These are phyloP conservation scores for Naganishia vaughanmartiniae DNA, from an alignment of 768 basidiomycete species.

Conservation along the genomic window DNA sequence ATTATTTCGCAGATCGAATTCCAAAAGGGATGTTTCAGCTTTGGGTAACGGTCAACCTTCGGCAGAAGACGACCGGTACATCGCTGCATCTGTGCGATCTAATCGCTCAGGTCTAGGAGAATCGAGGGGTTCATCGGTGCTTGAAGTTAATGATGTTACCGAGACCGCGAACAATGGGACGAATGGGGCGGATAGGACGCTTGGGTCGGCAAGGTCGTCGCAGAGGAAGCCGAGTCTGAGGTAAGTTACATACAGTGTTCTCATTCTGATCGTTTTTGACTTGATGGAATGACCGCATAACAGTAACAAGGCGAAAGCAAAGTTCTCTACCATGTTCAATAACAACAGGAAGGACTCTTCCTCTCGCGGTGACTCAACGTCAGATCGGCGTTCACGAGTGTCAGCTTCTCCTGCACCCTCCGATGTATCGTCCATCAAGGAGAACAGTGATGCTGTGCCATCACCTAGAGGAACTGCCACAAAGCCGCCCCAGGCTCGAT, in stretches of 20 bases:
- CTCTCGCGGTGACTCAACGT: neutral
- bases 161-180: constrained; percentile 1
- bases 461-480: neutral
- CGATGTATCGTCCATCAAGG: constrained; percentile 1
- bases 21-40: neutral
- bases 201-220: neutral
- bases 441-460: neutral
- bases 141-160: neutral
- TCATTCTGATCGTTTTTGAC: neutral
- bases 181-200: neutral
- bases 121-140: constrained; percentile 14
- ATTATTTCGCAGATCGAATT: constrained; percentile 15
- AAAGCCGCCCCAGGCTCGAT: constrained; percentile 11
- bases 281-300: too few species aligned
- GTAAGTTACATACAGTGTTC: neutral
- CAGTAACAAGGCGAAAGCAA: constrained; percentile 10
- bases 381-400: constrained; percentile 1
- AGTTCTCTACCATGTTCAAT: constrained; percentile 10
- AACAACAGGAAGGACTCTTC: constrained; percentile 8
- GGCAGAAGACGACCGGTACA: neutral
- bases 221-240: constrained; percentile 6
- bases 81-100: neutral
- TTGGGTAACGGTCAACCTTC: neutral
- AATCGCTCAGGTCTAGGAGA: constrained; percentile 5
- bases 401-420: constrained; percentile 21